These are phyloP conservation scores for Xylariaceae sp. DNA, from an alignment of 2,329 filamentous ascomycete species.

Conservation along the genomic window DNA sequence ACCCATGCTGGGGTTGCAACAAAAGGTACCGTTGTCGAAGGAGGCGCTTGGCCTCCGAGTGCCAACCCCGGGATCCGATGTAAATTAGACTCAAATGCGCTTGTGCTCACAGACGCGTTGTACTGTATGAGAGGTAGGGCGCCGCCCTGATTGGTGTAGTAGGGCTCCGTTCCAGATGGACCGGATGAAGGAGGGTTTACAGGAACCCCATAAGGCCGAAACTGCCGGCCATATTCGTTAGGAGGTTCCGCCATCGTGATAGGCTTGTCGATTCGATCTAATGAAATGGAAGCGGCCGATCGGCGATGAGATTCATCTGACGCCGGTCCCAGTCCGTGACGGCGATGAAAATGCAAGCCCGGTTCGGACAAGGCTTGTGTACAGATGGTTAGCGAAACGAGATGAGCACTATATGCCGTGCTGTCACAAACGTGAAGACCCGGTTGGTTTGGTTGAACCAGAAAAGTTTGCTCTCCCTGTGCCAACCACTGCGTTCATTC, in stretches of 20 bases:
- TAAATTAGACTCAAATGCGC: slow-evolving; percentile 37
- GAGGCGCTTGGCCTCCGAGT: slow-evolving; percentile 25
- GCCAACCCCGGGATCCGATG: slow-evolving; percentile 38
- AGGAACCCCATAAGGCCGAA: slow-evolving; percentile 20
- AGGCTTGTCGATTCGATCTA: slow-evolving; percentile 11
- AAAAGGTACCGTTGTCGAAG: slow-evolving; percentile 13
- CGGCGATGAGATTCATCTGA: neutral
- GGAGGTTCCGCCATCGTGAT: slow-evolving; percentile 38
- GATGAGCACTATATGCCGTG: slow-evolving; percentile 1
- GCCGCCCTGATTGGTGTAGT: slow-evolving; percentile 14
- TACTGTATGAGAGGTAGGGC: slow-evolving; percentile 24
- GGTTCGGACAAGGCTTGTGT: neutral
- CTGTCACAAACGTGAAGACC: slow-evolving; percentile 4
- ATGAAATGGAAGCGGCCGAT: neutral
- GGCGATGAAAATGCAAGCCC: neutral
- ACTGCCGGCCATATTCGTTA: slow-evolving; percentile 34
- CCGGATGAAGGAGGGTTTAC: slow-evolving; percentile 10
- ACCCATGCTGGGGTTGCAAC: slow-evolving; percentile 16
- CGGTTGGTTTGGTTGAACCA: too few relatives aligned
- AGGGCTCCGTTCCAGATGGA: slow-evolving; percentile 10
- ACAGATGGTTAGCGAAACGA: neutral
- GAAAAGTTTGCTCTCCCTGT: too few relatives aligned
- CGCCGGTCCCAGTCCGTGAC: neutral
- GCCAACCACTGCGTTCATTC: too few relatives aligned
- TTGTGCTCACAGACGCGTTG: slow-evolving; percentile 31